Evolutionary conservation across 140 eudicot species (phyloP), one percentile per base, ranked within the genome.

Genomic region (Stevia rebaudiana): DNA sequence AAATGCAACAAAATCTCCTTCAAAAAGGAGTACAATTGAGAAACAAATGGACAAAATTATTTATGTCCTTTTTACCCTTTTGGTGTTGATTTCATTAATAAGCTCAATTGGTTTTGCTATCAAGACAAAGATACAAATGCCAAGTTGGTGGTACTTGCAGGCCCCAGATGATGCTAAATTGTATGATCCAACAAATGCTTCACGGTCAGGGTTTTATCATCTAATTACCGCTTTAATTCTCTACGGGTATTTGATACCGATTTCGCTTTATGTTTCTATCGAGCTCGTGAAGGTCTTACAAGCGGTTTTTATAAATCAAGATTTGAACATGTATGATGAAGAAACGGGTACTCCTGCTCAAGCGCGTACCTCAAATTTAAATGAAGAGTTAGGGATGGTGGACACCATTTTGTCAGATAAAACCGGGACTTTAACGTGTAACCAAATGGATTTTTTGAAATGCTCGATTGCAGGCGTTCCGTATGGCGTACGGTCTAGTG

Each of bases 351-450:
- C 94, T 69, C 95, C 91, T 3, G 96, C 98, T 16, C 89, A 83
- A 71, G 98, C 98, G 0, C 63, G 98, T 1, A 91, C 98, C 3
- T 91, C 98, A 11, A 91, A 91, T 63, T 78, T 91, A 35, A 91
- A 91, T 9, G 98, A 91, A 80, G 98, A 91, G 48, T 71, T 91
- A 55, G 98, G 98, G 9, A 95, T 87, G 74, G 98, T 91, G 15
- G 98, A 91, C 68, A 91, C 98, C 0, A 84, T 91, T 65, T 86
- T 91, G 11, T 91, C 98, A 22, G 98, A 91, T 77, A 91, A 91
- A 87, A 91, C 98, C 12, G 98, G 98, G 30, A 91, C 98, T 33
- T 74, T 91, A 71, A 91, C 98, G 3, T 87, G 96, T 73, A 91
- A 91, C 35, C 95, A 91, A 56, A 91, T 91, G 96, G 98, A 91